These are phyloP conservation scores for Celoporthe dispersa DNA, from an alignment of 2,329 filamentous ascomycete species.

Conservation along the genomic window DNA sequence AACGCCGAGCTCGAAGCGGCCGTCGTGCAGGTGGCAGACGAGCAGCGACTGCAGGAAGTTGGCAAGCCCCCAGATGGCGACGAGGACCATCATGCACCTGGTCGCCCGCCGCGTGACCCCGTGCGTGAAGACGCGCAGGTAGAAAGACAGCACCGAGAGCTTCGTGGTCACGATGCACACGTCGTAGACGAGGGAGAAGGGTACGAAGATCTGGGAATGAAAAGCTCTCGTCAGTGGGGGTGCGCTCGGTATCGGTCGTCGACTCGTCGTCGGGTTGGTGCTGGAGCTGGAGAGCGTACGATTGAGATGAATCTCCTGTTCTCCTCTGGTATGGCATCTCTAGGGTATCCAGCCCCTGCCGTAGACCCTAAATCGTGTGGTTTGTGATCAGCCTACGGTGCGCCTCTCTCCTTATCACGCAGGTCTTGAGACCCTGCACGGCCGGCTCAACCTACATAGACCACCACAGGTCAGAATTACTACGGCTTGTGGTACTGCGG, in stretches of 20 bases:
- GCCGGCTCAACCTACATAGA: conserved; percentile 35
- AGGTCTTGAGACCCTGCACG: neutral
- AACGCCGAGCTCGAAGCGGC: conserved; percentile 31
- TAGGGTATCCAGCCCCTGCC: conserved; percentile 36
- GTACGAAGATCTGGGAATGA: conserved; percentile 39
- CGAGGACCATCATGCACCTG: conserved; percentile 35
- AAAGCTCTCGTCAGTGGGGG: conserved; percentile 7
- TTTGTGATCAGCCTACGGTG: conserved; percentile 4
- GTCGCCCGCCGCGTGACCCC: conserved; percentile 37
- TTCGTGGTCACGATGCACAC: conserved; percentile 44
- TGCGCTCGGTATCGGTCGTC: neutral
- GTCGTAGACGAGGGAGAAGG: conserved; percentile 44
- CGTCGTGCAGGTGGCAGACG: conserved; percentile 37
- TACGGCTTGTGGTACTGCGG: conserved; percentile 35
- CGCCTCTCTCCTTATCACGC: neutral
- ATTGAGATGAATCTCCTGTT: conserved; percentile 30
- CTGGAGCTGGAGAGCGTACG: neutral
- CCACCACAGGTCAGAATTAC: conserved; percentile 39
- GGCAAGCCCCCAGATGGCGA: conserved; percentile 35
- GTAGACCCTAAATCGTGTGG: conserved; percentile 26
- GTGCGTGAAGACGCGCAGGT: conserved; percentile 47
- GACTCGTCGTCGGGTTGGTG: neutral
- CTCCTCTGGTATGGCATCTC: conserved; percentile 31
- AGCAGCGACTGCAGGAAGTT: conserved; percentile 37
- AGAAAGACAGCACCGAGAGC: conserved; percentile 47